phyloP scores from a whole-genome alignment of 2,329 filamentous ascomycete species.

The Graphium sp. region DNA sequence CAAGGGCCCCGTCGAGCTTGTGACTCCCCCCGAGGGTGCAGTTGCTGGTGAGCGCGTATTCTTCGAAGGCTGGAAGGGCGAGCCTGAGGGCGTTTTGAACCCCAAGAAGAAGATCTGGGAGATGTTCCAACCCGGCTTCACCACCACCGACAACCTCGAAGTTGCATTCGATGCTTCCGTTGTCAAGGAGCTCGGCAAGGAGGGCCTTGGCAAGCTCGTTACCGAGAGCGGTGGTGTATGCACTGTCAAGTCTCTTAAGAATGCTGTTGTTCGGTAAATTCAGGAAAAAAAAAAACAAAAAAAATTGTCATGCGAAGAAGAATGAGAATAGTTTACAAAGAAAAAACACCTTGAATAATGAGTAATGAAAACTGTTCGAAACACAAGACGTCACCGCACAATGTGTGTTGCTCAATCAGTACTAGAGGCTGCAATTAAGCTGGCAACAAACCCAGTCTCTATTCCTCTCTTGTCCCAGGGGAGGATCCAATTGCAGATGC shows the following conservation, averaged over 20 bases:
- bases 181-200: conserved; percentile 61
- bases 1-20: conserved; percentile 82
- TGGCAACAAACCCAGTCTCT: no score
- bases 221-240: conserved; percentile 67
- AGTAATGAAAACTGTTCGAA: no score
- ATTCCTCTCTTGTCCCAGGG: no score
- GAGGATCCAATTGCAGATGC: no score
- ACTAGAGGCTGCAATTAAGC: no score
- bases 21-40: conserved; percentile 61
- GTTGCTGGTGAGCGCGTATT: conserved; percentile 75
- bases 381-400: no score
- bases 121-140: conserved; percentile 89
- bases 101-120: conserved; percentile 99
- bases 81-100: conserved; percentile 86
- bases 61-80: conserved; percentile 89
- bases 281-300: neutral
- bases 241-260: conserved; percentile 65
- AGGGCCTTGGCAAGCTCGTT: conserved; percentile 50
- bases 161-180: conserved; percentile 72
- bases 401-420: no score
- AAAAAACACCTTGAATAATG: conserved; percentile 2
- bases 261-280: conserved; percentile 69
- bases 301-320: neutral
- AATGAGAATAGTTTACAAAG: neutral
- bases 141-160: conserved; percentile 63